phyloP scores from a whole-genome alignment of 441 rosid species.

The Rhodomyrtus psidioides region DNA sequence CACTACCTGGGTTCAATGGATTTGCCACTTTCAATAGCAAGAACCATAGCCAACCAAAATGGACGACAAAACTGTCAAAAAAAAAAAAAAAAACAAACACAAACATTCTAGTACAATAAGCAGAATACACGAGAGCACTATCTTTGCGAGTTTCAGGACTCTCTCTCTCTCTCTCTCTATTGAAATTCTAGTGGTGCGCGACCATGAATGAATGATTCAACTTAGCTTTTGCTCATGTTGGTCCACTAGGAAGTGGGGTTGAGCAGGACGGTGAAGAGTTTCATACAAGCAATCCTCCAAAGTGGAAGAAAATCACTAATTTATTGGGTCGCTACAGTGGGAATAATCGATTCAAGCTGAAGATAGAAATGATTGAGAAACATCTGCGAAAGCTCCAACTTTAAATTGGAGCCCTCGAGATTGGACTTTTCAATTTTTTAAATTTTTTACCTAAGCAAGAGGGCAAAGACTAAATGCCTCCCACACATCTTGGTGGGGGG shows the following conservation, averaged over 20 bases:
- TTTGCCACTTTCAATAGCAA: neutral
- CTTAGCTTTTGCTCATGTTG: neutral
- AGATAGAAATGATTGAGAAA: neutral
- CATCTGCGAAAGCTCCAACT: neutral
- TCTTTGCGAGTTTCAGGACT: neutral
- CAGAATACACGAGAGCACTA: neutral
- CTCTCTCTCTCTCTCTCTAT: neutral
- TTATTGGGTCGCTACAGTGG: neutral
- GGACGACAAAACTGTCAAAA: neutral
- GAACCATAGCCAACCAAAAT: neutral
- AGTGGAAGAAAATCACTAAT: neutral
- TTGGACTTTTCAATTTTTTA: neutral
- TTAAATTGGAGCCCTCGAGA: neutral
- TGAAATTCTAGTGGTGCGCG: neutral
- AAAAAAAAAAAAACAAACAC: neutral
- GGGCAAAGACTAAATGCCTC: neutral
- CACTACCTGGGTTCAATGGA: neutral
- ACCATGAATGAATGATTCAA: neutral
- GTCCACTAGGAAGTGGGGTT: neutral
- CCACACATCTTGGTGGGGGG: neutral
- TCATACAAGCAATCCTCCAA: neutral
- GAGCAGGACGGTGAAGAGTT: neutral
- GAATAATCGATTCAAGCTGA: neutral
- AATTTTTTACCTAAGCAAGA: neutral
- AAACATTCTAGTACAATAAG: neutral